Base-by-base conservation (phyloP, 805 yeast species). In the Yarrowia sp. region DNA sequence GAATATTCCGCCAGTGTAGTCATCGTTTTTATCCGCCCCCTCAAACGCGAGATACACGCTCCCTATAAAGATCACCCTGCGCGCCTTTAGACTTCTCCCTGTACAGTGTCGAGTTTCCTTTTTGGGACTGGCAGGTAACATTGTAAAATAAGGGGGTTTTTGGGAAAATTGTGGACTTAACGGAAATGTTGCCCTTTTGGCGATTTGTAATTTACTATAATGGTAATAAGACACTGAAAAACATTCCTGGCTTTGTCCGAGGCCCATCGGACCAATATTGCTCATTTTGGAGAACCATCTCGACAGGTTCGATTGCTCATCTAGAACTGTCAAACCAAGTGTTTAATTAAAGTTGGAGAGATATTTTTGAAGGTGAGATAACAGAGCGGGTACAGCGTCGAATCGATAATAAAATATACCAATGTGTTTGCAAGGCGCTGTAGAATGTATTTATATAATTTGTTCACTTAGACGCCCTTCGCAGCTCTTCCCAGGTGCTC, bases 61-160 rank as follows among this genome's bases (percentile, higher is more conserved):
- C 8, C 13, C 16, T 18, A 29, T 7, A 19, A 44, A 13, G 13
- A 10, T 44, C 51, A 44, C 51, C 51, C 51, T 44, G 51, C 14
- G 18, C 22, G 18, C 12, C 22, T 13, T 27, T 27, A 7, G 19
- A n/a, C 35, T 44, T 44, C 25, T 27, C 33, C 49, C 49, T 44
- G 32, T 44, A 44, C 49, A 44, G 49, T 44, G 49, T 44, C 24
- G 33, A 10, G 33, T 27, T 44, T n/a, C 49, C 49, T 13, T 21
- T 27, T 44, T 44, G 13, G 49, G 49, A 44, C 21, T 7, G 16
- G 19, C 24, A 44, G 33, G 18, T 29, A 13, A 29, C 51, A 18
- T 29, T 6, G 21, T 5, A 18, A 18, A 3, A 24, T 13, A 25
- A 29, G 13, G 51, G 51, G 51, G 51, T 29, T 44, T 19, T n/a